Evolutionary conservation across 768 basidiomycete genomes (phyloP).

Genomic region (Collybiopsis confluens): DNA sequence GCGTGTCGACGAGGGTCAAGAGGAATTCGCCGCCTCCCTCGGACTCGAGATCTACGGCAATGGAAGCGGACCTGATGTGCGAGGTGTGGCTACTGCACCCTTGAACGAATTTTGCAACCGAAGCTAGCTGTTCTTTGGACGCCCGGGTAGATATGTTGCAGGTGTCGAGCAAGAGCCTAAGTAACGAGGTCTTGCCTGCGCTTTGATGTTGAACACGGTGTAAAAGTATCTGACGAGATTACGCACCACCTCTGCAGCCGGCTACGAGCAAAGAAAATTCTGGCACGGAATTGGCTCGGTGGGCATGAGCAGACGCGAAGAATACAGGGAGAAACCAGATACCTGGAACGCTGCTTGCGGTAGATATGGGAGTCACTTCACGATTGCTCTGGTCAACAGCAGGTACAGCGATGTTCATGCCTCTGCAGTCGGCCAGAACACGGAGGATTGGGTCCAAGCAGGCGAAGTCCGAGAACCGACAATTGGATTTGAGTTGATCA

Average conservation of each 20-base stretch:
- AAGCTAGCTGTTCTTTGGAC: slow-evolving; percentile 71
- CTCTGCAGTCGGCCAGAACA: slow-evolving; percentile 30
- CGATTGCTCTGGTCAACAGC: not conserved
- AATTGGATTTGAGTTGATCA: not conserved
- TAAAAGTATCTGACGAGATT: no score
- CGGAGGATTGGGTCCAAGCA: slow-evolving; percentile 36
- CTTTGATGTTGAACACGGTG: no score
- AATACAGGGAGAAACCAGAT: not conserved
- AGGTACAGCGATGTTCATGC: slow-evolving; percentile 58
- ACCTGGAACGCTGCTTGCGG: not conserved
- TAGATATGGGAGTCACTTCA: slow-evolving; percentile 2
- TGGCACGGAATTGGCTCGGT: not conserved
- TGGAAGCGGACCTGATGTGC: slow-evolving; percentile 63
- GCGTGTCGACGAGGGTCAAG: slow-evolving; percentile 78
- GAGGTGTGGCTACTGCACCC: slow-evolving; percentile 69
- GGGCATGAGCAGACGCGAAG: slow-evolving; percentile 1
- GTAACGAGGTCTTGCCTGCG: slow-evolving; percentile 81
- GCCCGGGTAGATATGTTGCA: slow-evolving; percentile 58
- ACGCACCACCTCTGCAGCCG: slow-evolving; percentile 67
- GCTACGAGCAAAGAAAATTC: slow-evolving; percentile 76
- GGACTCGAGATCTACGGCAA: slow-evolving; percentile 64
- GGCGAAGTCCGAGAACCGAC: not conserved
- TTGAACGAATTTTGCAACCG: slow-evolving; percentile 80
- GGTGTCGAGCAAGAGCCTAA: slow-evolving; percentile 82
- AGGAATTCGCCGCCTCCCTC: slow-evolving; percentile 45